Evolutionary conservation across 2,329 filamentous ascomycete species (phyloP).

Genomic region (Zymoseptoria brevis): DNA sequence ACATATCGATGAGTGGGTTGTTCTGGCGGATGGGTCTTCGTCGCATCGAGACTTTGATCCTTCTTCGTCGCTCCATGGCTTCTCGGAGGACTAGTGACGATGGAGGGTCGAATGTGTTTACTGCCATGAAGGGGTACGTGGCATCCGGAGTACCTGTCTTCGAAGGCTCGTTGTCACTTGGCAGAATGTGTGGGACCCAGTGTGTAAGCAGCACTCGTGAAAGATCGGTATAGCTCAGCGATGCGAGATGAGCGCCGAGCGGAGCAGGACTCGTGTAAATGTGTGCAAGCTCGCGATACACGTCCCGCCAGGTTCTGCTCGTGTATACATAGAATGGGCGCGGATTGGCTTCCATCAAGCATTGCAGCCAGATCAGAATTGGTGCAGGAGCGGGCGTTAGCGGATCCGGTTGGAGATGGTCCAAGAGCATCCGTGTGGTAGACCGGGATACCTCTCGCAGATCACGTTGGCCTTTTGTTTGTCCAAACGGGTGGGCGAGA

Average conservation of each 20-base stretch:
- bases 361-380: background rate
- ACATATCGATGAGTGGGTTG: conserved; percentile 5
- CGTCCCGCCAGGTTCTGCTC: background rate
- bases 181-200: background rate
- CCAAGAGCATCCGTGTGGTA: background rate
- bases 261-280: background rate
- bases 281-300: background rate
- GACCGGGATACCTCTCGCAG: background rate
- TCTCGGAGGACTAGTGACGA: background rate
- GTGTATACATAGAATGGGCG: background rate
- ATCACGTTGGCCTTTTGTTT: background rate
- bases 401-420: background rate
- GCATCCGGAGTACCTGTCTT: background rate
- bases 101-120: background rate
- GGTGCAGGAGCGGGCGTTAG: background rate
- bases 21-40: background rate
- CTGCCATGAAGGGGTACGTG: background rate
- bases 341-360: background rate
- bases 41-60: background rate
- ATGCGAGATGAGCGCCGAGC: background rate
- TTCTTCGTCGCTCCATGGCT: background rate
- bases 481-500: background rate
- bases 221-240: background rate
- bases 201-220: background rate
- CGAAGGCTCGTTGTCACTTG: background rate